Evolutionary conservation across 441 rosid genomes (phyloP).

Genomic region (Gossypium gossypioides): DNA sequence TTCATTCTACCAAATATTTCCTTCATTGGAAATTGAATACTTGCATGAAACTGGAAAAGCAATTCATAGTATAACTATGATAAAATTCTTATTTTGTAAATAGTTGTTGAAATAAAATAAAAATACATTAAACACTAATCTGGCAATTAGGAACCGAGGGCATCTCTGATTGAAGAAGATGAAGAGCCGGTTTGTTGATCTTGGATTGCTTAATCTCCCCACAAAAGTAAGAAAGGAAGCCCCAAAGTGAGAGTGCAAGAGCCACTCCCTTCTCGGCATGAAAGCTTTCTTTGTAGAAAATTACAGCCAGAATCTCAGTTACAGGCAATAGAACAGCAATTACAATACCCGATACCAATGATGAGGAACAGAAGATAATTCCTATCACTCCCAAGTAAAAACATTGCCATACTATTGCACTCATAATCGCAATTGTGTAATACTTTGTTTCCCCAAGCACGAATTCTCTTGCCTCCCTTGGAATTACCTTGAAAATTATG

Average conservation of each 20-base stretch:
- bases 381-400: conserved; percentile 54
- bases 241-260: conserved; percentile 57
- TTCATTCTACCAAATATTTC: no score
- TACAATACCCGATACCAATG: conserved; percentile 43
- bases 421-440: conserved; percentile 26
- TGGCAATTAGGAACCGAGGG: not conserved
- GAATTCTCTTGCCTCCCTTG: conserved; percentile 40
- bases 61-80: not conserved
- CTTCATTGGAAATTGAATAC: not conserved
- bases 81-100: no score
- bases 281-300: conserved; percentile 55
- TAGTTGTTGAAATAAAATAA: no score
- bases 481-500: conserved; percentile 29
- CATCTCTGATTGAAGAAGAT: conserved; percentile 10
- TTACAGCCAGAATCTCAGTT: conserved; percentile 51
- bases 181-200: conserved; percentile 1
- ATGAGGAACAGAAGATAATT: conserved; percentile 43
- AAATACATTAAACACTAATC: not conserved
- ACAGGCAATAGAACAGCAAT: conserved; percentile 40
- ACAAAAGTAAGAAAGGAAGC: conserved; percentile 50
- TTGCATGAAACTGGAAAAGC: not conserved
- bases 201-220: conserved; percentile 32
- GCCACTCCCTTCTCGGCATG: conserved; percentile 50
- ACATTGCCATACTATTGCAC: conserved; percentile 40
- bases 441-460: conserved; percentile 38